Evolutionary conservation across 371 early-diverging fungal species (phyloP).

Genomic region (Mucor velutinosus): DNA sequence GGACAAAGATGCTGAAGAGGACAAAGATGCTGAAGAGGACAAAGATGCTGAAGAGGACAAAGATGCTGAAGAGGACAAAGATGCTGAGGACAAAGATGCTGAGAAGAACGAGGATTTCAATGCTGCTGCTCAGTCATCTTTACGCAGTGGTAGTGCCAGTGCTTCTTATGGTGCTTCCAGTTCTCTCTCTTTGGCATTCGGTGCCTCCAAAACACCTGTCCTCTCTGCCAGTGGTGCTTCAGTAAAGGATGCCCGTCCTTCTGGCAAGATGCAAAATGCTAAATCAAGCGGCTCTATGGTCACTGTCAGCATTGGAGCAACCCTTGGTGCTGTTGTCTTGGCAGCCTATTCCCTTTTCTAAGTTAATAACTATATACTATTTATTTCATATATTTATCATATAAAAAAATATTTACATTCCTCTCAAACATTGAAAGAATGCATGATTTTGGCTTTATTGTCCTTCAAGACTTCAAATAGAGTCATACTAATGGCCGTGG

Average conservation of each 20-base stretch:
- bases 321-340: slow-evolving; percentile 12
- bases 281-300: slow-evolving; percentile 16
- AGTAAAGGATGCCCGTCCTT: background rate
- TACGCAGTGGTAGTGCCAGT: background rate
- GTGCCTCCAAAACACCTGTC: slow-evolving; percentile 12
- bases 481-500: slow-evolving; percentile 72
- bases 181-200: slow-evolving; percentile 13
- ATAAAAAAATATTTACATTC: slow-evolving; percentile 9
- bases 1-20: background rate
- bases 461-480: slow-evolving; percentile 76
- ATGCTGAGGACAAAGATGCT: background rate
- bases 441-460: background rate
- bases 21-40: background rate
- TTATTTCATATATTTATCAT: background rate
- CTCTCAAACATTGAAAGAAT: background rate
- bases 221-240: background rate
- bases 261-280: background rate
- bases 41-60: background rate
- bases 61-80: slow-evolving; percentile 7
- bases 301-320: slow-evolving; percentile 18
- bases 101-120: background rate
- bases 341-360: slow-evolving; percentile 15
- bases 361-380: background rate
- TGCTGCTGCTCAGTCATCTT: background rate
- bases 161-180: slow-evolving; percentile 5